Conservation (phyloP, 352 stramenopile genomes). For the Globisporangium paddicum region DNA sequence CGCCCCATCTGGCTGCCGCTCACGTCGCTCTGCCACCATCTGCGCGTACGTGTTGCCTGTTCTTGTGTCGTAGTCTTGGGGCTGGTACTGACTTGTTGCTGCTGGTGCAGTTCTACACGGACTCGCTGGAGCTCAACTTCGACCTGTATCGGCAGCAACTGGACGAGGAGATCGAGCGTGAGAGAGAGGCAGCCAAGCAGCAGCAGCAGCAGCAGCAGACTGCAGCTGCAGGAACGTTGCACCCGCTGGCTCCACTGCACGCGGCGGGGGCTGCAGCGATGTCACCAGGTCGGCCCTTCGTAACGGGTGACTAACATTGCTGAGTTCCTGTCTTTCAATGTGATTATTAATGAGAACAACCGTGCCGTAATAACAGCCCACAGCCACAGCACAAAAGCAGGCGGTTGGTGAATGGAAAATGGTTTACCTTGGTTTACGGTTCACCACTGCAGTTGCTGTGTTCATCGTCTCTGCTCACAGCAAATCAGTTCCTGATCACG, state of each 20-base stretch:
- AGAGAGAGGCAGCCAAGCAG: background rate
- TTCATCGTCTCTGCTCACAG: background rate
- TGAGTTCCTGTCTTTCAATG: background rate
- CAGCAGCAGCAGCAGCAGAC: background rate
- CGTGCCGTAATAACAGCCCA: background rate
- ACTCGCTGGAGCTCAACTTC: constrained; percentile 66
- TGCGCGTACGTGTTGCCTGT: constrained; percentile 32
- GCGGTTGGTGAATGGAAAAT: background rate
- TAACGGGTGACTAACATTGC: background rate
- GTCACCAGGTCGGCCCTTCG: background rate
- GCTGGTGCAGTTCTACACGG: constrained; percentile 50
- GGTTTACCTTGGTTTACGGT: background rate
- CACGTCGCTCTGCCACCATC: constrained; percentile 46
- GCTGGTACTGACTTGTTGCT: background rate
- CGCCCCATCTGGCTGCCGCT: constrained; percentile 70
- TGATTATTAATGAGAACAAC: background rate
- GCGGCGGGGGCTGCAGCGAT: background rate
- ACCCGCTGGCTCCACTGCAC: background rate
- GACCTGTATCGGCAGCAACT: constrained; percentile 43
- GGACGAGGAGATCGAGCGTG: constrained; percentile 21
- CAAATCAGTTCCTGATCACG: background rate
- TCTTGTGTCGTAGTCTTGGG: background rate
- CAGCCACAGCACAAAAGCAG: background rate
- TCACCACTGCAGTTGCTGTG: background rate
- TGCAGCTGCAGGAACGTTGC: background rate